Evolutionary conservation across 176 grass and related monocot genomes (phyloP).

Genomic region (Neostapfia colusana): DNA sequence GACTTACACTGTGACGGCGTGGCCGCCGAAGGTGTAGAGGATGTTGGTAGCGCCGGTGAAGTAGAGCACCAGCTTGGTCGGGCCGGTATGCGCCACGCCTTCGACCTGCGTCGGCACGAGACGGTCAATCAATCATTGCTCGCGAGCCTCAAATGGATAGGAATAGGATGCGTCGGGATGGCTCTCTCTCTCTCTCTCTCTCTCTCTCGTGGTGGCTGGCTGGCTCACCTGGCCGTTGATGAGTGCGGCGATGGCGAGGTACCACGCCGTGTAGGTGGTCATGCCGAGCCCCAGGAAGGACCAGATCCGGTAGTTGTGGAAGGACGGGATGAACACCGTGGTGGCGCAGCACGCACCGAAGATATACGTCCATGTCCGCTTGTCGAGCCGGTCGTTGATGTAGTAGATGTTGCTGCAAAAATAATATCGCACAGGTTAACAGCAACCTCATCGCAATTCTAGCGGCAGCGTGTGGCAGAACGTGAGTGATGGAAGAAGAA

Average conservation of each 20-base stretch:
- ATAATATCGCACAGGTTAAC: no score
- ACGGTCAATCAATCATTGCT: background rate
- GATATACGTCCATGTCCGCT: slow-evolving; percentile 89
- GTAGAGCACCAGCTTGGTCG: slow-evolving; percentile 70
- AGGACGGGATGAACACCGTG: slow-evolving; percentile 81
- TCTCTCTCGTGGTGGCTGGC: no score
- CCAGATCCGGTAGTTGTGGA: slow-evolving; percentile 96
- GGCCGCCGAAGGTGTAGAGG: slow-evolving; percentile 91
- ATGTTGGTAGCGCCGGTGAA: slow-evolving; percentile 96
- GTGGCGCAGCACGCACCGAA: slow-evolving; percentile 89
- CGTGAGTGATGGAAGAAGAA: background rate
- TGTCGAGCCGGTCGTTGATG: slow-evolving; percentile 87
- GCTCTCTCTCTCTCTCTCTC: background rate
- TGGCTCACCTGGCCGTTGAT: slow-evolving; percentile 57
- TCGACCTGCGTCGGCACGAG: slow-evolving; percentile 37
- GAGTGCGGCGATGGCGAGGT: slow-evolving; percentile 72
- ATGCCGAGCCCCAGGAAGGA: slow-evolving; percentile 85
- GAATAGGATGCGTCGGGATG: background rate
- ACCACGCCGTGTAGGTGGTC: slow-evolving; percentile 90
- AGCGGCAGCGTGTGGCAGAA: no score
- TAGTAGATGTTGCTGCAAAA: slow-evolving; percentile 80
- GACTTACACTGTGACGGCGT: slow-evolving; percentile 91
- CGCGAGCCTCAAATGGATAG: background rate
- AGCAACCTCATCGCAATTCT: no score
- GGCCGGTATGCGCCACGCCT: slow-evolving; percentile 52